These are phyloP conservation scores for Spatholobus suberectus DNA, from an alignment of 306 rosid species.

Conservation along the genomic window DNA sequence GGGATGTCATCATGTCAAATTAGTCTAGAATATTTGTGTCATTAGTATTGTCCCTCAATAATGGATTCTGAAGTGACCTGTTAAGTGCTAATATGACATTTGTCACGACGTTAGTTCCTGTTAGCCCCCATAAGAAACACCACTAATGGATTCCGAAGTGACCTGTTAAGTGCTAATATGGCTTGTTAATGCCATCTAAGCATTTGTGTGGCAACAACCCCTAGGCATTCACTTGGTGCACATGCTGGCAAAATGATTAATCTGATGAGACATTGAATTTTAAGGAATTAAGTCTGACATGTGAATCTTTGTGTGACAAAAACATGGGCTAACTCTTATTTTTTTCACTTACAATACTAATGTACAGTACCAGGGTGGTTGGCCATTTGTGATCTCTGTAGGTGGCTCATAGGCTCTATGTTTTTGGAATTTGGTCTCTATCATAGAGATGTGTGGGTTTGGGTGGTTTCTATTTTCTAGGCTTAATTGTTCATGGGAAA, in stretches of 20 bases:
- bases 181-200: not conserved
- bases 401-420: too few species aligned
- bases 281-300: not conserved
- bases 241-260: not conserved
- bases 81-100: too few species aligned
- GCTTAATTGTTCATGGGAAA: too few species aligned
- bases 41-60: not conserved
- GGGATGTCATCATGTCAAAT: not conserved
- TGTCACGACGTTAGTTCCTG: not conserved
- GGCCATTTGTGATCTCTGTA: too few species aligned
- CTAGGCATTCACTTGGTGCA: not conserved
- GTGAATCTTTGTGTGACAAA: not conserved
- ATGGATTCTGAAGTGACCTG: too few species aligned
- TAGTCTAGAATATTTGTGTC: slow-evolving; percentile 8
- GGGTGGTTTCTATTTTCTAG: too few species aligned
- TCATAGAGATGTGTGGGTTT: too few species aligned
- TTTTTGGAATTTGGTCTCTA: too few species aligned
- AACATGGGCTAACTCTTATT: not conserved
- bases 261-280: not conserved
- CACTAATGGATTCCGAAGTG: not conserved
- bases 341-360: not conserved
- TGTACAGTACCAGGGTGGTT: not conserved
- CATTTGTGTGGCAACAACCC: too few species aligned
- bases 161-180: not conserved
- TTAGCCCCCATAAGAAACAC: not conserved